Evolutionary conservation across 2,329 filamentous ascomycete species (phyloP).

Genomic region (Thielaviopsis ethacetica): DNA sequence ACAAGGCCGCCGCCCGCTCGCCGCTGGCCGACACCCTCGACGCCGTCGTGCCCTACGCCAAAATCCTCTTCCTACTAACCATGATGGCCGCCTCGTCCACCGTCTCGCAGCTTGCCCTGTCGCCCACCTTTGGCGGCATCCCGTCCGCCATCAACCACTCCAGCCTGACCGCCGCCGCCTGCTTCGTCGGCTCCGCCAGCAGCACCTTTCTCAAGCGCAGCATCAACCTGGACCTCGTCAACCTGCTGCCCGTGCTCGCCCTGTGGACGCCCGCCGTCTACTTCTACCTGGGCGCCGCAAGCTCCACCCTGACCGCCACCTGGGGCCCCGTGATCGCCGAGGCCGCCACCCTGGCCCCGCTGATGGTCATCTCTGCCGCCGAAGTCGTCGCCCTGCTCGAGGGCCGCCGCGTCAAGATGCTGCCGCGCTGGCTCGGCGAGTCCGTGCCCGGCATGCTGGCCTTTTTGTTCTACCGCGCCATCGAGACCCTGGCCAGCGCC

Average conservation of each 20-base stretch:
- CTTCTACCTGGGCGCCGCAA: conserved; percentile 51
- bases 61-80: conserved; percentile 23
- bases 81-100: conserved; percentile 49
- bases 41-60: conserved; percentile 20
- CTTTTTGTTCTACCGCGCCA: conserved; percentile 46
- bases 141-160: conserved; percentile 59
- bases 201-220: conserved; percentile 39
- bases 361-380: conserved; percentile 48
- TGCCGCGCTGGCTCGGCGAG: conserved; percentile 42
- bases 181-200: conserved; percentile 55
- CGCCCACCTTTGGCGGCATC: conserved; percentile 78
- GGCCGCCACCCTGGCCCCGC: conserved; percentile 51
- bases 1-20: conserved; percentile 24
- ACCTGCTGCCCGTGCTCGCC: conserved; percentile 55
- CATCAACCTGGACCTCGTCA: conserved; percentile 30
- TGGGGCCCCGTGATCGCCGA: conserved; percentile 67
- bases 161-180: conserved; percentile 46
- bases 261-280: conserved; percentile 61
- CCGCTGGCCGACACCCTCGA: conserved; percentile 18
- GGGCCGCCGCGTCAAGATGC: conserved; percentile 27
- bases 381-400: conserved; percentile 38
- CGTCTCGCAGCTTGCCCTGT: conserved; percentile 58
- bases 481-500: conserved; percentile 24
- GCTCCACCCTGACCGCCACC: conserved; percentile 45
- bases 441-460: conserved; percentile 48